phyloP scores from a whole-genome alignment of 108 stramenopile genomes.

The Skeletonema menzelii region DNA sequence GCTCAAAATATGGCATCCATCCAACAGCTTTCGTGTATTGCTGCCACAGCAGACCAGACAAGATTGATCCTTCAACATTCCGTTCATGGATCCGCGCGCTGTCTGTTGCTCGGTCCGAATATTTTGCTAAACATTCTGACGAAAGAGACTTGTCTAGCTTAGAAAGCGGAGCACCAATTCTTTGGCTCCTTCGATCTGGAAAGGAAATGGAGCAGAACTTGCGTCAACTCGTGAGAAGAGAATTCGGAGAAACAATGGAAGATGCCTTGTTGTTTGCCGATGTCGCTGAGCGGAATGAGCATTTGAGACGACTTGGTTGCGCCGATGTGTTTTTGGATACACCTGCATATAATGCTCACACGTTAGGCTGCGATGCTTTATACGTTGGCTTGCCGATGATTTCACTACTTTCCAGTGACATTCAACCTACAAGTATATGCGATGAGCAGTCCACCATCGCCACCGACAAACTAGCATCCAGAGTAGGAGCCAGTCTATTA shows the following conservation, averaged over 20 bases:
- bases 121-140: neutral
- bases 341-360: slow-evolving; percentile 86
- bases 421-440: neutral
- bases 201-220: slow-evolving; percentile 75
- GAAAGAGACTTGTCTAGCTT: slow-evolving; percentile 5
- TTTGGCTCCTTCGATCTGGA: slow-evolving; percentile 84
- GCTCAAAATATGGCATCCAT: slow-evolving; percentile 66
- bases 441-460: slow-evolving; percentile 11
- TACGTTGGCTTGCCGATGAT: slow-evolving; percentile 81
- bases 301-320: slow-evolving; percentile 67
- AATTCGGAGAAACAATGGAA: slow-evolving; percentile 45
- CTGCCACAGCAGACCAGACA: slow-evolving; percentile 85
- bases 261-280: slow-evolving; percentile 72
- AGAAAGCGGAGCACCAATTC: slow-evolving; percentile 33
- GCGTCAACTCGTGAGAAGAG: slow-evolving; percentile 46
- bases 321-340: slow-evolving; percentile 90
- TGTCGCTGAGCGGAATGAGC: slow-evolving; percentile 70
- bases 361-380: slow-evolving; percentile 69
- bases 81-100: slow-evolving; percentile 71
- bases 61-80: slow-evolving; percentile 86
- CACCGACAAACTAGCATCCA: slow-evolving; percentile 78
- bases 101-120: slow-evolving; percentile 38
- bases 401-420: slow-evolving; percentile 35
- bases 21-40: slow-evolving; percentile 77
- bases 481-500: slow-evolving; percentile 78